phyloP scores from a whole-genome alignment of 495 filamentous ascomycete species.

The Apiosordaria backusii region DNA sequence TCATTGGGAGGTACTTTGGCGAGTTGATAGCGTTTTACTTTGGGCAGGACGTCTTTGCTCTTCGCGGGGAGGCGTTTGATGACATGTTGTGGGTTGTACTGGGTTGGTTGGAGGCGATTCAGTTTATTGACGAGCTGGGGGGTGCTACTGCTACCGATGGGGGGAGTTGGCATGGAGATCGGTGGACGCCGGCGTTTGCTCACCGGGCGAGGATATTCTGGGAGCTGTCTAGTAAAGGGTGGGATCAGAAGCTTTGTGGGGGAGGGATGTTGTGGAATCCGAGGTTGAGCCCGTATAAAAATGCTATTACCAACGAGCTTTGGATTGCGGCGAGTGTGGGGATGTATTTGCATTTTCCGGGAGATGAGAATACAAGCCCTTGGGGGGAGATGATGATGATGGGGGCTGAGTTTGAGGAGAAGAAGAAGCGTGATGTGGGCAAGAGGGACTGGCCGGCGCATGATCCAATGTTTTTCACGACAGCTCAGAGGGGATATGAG shows the following conservation, averaged over 20 bases:
- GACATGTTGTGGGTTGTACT: constrained; percentile 98
- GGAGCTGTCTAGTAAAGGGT: constrained; percentile 71
- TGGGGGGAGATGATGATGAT: constrained; percentile 29
- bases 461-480: constrained; percentile 62
- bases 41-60: constrained; percentile 72
- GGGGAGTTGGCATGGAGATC: constrained; percentile 64
- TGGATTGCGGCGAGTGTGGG: constrained; percentile 77
- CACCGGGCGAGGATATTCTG: constrained; percentile 89
- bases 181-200: constrained; percentile 76
- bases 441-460: constrained; percentile 39
- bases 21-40: constrained; percentile 77
- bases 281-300: constrained; percentile 81
- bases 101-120: constrained; percentile 80
- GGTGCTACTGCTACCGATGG: constrained; percentile 5
- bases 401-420: not conserved
- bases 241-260: constrained; percentile 76
- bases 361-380: constrained; percentile 68
- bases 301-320: constrained; percentile 94
- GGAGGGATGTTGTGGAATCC: constrained; percentile 96
- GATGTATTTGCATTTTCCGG: constrained; percentile 92
- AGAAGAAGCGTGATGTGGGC: not conserved
- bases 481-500: constrained; percentile 71
- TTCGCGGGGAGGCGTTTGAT: constrained; percentile 82
- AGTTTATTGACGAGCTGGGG: constrained; percentile 63
- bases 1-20: constrained; percentile 77